Conservation (phyloP, 768 basidiomycete genomes). For the Termitomyces sp. region DNA sequence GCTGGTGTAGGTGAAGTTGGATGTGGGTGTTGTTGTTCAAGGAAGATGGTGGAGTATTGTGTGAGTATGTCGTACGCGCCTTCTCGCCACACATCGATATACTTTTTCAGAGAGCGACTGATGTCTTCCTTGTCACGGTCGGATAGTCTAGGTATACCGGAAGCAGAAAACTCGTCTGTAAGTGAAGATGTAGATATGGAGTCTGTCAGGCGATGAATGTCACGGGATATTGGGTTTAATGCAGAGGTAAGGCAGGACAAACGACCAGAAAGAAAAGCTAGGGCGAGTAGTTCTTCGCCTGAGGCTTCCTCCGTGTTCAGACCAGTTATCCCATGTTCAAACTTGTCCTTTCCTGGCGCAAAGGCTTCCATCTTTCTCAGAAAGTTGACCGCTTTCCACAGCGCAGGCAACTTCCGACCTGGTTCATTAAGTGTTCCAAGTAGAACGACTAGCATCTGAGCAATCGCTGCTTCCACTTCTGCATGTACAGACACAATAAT, state of each 20-base stretch:
- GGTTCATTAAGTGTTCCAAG: constrained; percentile 77
- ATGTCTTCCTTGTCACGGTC: constrained; percentile 64
- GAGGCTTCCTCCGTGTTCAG: constrained; percentile 23
- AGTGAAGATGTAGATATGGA: constrained; percentile 33
- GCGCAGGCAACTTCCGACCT: constrained; percentile 74
- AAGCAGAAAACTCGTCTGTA: constrained; percentile 33
- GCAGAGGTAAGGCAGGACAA: constrained; percentile 45
- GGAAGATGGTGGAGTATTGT: constrained; percentile 86
- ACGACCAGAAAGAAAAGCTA: constrained; percentile 78
- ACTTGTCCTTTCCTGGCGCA: constrained; percentile 18
- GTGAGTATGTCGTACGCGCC: constrained; percentile 89
- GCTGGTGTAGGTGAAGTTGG: constrained; percentile 9
- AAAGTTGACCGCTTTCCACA: constrained; percentile 89
- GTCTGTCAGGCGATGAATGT: constrained; percentile 14
- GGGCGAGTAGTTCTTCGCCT: constrained; percentile 71
- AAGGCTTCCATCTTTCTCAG: constrained; percentile 78
- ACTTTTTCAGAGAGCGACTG: constrained; percentile 74
- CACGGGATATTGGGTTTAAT: constrained; percentile 14
- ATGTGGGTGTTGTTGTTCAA: constrained; percentile 43
- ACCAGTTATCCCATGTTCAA: neutral
- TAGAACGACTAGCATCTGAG: constrained; percentile 73
- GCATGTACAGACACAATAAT: constrained; percentile 57
- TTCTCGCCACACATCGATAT: constrained; percentile 89
- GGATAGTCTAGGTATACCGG: constrained; percentile 4
- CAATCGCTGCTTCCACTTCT: constrained; percentile 63